Evolutionary conservation across 2,329 filamentous ascomycete genomes (phyloP).

Genomic region (Mycogone perniciosa): DNA sequence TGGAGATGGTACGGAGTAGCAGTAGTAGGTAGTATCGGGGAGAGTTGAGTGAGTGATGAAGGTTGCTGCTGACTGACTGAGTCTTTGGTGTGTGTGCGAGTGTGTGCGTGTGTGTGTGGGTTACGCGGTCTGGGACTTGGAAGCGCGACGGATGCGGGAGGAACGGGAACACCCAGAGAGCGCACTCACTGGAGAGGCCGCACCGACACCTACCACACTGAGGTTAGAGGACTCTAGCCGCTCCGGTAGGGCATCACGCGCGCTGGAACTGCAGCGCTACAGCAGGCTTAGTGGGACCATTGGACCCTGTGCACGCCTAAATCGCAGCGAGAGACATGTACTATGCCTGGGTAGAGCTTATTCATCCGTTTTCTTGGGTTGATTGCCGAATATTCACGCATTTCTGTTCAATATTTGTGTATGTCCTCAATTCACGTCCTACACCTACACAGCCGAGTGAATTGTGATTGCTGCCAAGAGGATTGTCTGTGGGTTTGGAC

Average conservation of each 20-base stretch:
- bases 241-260: conserved; percentile 7
- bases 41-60: background rate
- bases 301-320: conserved; percentile 1
- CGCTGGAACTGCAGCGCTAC: conserved; percentile 8
- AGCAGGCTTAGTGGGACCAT: background rate
- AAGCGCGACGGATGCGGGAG: conserved; percentile 22
- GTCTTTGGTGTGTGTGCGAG: background rate
- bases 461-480: too few relatives aligned
- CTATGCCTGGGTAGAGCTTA: background rate
- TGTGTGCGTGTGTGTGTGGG: conserved; percentile 14
- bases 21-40: background rate
- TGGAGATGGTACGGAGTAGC: too few relatives aligned
- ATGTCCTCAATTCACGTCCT: too few relatives aligned
- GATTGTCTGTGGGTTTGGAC: too few relatives aligned
- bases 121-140: conserved; percentile 23
- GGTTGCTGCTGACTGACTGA: background rate
- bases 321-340: background rate
- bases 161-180: conserved; percentile 4
- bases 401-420: too few relatives aligned
- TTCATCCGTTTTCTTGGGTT: too few relatives aligned
- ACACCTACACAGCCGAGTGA: too few relatives aligned
- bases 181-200: background rate
- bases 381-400: too few relatives aligned
- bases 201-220: conserved; percentile 1
- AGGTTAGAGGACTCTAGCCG: background rate